Evolutionary conservation across 345 rosid genomes (phyloP), one percentile per base, ranked within the genome.

Genomic region (Moringa oleifera): DNA sequence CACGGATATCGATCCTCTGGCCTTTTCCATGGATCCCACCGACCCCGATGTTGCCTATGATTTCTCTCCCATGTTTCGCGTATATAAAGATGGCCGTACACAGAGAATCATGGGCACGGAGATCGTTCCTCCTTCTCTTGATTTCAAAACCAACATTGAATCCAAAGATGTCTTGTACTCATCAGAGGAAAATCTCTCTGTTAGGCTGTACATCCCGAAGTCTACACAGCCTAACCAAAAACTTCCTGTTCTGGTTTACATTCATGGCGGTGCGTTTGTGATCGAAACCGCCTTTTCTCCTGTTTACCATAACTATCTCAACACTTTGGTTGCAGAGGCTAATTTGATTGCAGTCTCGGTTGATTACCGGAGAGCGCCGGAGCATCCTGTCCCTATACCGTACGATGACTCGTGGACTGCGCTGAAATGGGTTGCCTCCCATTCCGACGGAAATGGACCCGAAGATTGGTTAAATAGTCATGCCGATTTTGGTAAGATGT

Each of bases 351-450:
- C 79, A 2, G 71, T 81, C 55, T 77, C 85, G 0, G 64, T 86
- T n/a, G 80, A 80, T 55, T 83, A 78, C 63, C 72, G 91, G 50
- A 73, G 80, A 33, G 91, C 83, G 25, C 97, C 90, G 9, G 95
- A 88, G 61, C 66, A 75, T 47, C 83, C 73, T 45, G 60, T 87
- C n/a, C 96, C 89, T 0, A 37, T 55, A 6, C 81, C 77, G 0
- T 78, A 81, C 20, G 85, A 85, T 7, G 88, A 89, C 51, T 79
- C 91, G 0, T 81, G 80, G 86, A 71, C 58, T 2, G 80, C 77
- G 1, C 73, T 81, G 15, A 68, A 69, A 17, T 89, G 91, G 88
- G 63, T 87, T 0, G 78, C 77, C 0, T 6, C 71, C 6, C 96
- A 86, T 53, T 41, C 65, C 0, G 8, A 51, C 0, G 77, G 83